Base-by-base conservation (phyloP, 192 early-diverging fungal genomes). In the Chytriomyces sp. region DNA sequence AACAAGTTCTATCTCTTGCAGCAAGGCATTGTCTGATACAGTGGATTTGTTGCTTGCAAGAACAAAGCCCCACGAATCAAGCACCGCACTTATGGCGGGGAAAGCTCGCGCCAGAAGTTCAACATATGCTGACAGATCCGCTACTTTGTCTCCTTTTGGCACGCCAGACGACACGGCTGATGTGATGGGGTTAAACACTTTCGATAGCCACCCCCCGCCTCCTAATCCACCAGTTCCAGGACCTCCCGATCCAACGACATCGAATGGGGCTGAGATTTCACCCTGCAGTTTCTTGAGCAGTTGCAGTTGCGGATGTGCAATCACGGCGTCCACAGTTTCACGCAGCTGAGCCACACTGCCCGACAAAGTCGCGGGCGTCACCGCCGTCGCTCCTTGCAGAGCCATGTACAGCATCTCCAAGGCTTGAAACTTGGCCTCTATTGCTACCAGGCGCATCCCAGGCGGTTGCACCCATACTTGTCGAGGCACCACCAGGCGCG, bases 101-200 rank as follows among this genome's bases (percentile, higher is more conserved):
- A 44, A 44, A 14, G 40, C 7, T 44, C 25, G 22, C 3, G 25
- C 19, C 8, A 44, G 26, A 17, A 41, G 28, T 12, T 64, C 62
- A 12, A 41, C 22, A 44, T 64, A 64, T 6, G 22, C 8, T 2
- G 39, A 17, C 36, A 44, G 40, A 41, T 64, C 62, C 8, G 10
- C 25, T 22, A 64, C 62, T 34, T 64, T 64, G 36, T 64, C 62
- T 44, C 62, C 62, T 28, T 64, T 64, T 1, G 62, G 62, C 8
- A 44, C 34, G 5, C 39, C 30, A 33, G 25, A 34, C 2, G 34
- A 38, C 10, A 56, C 26, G n/a, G n/a, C n/a, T n/a, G n/a, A n/a
- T n/a, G n/a, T n/a, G 22, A 49, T 14, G 22, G 44, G 44, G 3
- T 49, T 49, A 14, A 49, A 22, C 17, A 14, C 44, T 3, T 49